These are phyloP conservation scores for Edaphochlamys debaryana DNA, from an alignment of 139 green algal genomes.

Conservation along the genomic window DNA sequence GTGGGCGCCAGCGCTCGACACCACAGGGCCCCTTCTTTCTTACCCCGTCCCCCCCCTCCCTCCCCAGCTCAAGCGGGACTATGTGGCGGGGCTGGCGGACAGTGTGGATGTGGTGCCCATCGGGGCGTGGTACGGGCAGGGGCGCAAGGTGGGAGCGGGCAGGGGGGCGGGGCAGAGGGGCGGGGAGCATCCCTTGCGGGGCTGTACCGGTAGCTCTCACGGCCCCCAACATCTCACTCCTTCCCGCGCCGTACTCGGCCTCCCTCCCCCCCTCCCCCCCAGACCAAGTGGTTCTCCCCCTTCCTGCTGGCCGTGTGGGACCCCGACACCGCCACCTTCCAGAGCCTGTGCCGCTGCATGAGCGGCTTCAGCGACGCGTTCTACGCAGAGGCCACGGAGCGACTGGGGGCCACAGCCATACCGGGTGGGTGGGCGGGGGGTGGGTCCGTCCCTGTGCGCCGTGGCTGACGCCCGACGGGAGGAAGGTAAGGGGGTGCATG, in stretches of 20 bases:
- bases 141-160: constrained; percentile 64
- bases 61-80: constrained; percentile 79
- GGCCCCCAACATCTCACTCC: too few species aligned
- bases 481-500: too few species aligned
- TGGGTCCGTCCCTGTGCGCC: too few species aligned
- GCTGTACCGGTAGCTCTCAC: too few species aligned
- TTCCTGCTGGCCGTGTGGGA: constrained; percentile 92
- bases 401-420: constrained; percentile 51
- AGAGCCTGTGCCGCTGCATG: constrained; percentile 81
- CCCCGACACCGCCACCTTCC: constrained; percentile 72
- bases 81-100: constrained; percentile 84
- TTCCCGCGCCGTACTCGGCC: too few species aligned
- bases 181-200: too few species aligned
- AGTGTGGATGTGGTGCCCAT: constrained; percentile 94
- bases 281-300: constrained; percentile 83
- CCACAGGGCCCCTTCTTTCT: too few species aligned
- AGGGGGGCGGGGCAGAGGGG: too few species aligned
- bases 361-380: constrained; percentile 92
- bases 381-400: constrained; percentile 74
- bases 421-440: background rate
- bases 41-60: too few species aligned
- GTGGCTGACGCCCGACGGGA: too few species aligned
- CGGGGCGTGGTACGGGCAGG: constrained; percentile 70
- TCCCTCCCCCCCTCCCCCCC: too few species aligned
- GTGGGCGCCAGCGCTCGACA: too few species aligned